A percentile compares a stretch with the other conserved stretches of the same genome.
These are phyloP conservation scores for Imleria badia DNA, from an alignment of 768 basidiomycete genomes.

Conservation along the genomic window DNA sequence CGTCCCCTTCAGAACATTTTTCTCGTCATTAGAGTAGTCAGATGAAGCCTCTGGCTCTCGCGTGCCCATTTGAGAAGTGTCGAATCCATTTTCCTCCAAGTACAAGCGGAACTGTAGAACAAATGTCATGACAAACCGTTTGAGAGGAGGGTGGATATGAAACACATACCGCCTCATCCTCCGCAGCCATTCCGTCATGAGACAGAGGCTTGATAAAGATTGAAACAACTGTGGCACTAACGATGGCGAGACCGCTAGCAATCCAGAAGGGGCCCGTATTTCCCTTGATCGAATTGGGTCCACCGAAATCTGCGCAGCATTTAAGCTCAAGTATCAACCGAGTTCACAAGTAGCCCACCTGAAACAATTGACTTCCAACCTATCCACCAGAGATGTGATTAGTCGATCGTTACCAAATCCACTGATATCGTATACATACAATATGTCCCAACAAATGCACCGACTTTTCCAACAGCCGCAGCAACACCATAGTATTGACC, in stretches of 20 bases:
- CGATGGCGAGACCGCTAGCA: slow-evolving; percentile 77
- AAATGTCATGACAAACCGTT: neutral
- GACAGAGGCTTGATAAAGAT: slow-evolving; percentile 73
- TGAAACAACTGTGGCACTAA: slow-evolving; percentile 72
- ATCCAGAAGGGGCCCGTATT: slow-evolving; percentile 90
- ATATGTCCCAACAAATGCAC: slow-evolving; percentile 83
- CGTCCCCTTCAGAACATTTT: slow-evolving; percentile 7
- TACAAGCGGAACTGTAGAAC: slow-evolving; percentile 74
- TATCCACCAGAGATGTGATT: slow-evolving; percentile 22
- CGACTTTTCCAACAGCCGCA: slow-evolving; percentile 83
- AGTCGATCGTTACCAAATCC: neutral
- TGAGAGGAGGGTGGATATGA: neutral
- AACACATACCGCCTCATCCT: slow-evolving; percentile 60
- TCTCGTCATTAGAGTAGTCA: slow-evolving; percentile 18
- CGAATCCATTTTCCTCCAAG: slow-evolving; percentile 75
- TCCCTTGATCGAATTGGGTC: slow-evolving; percentile 47
- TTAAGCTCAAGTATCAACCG: neutral
- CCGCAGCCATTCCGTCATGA: slow-evolving; percentile 76
- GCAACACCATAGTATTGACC: slow-evolving; percentile 86
- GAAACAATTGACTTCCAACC: slow-evolving; percentile 68
- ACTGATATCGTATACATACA: slow-evolving; percentile 40
- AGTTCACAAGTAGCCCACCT: slow-evolving; percentile 37
- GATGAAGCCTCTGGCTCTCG: slow-evolving; percentile 25
- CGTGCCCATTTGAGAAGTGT: slow-evolving; percentile 72
- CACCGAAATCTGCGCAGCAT: slow-evolving; percentile 55